Percentiles rank a stretch among this genome's conserved stretches.
phyloP scores from a whole-genome alignment of 2,329 filamentous ascomycete genomes.

The Cercospora brassicicola region DNA sequence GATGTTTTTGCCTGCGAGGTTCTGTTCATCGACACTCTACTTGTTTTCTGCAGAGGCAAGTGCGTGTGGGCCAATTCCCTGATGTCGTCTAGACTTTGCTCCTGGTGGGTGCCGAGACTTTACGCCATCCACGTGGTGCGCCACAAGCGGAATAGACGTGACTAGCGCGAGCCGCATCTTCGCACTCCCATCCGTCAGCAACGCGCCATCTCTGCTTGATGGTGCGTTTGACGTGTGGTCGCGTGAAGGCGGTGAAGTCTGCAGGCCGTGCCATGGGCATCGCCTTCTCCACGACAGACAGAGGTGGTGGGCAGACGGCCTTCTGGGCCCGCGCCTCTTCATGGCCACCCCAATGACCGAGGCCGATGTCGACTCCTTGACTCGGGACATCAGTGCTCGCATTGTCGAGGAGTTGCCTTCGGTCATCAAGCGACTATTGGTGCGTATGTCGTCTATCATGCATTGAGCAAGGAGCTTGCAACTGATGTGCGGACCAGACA shows the following conservation, averaged over 20 bases:
- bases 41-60: not conserved
- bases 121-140: not conserved
- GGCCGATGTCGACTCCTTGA: conserved; percentile 22
- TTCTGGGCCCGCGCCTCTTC: not conserved
- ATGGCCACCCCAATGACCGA: conserved; percentile 4
- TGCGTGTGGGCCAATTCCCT: not conserved
- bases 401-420: conserved; percentile 23
- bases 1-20: not conserved
- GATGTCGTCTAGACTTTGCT: not conserved
- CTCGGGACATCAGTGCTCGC: conserved; percentile 24
- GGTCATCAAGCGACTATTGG: conserved; percentile 21
- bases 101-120: not conserved
- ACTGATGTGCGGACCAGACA: not conserved
- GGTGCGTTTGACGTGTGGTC: not conserved
- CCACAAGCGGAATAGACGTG: not conserved
- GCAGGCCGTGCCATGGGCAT: not conserved
- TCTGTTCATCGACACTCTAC: not conserved
- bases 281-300: not conserved
- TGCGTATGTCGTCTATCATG: not conserved
- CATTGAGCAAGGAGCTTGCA: not conserved
- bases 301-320: not conserved
- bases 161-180: not conserved
- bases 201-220: not conserved
- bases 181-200: not conserved
- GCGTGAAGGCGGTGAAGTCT: not conserved